These are phyloP conservation scores for Friedmanniomyces endolithicus DNA, from an alignment of 495 filamentous ascomycete species.

Conservation along the genomic window DNA sequence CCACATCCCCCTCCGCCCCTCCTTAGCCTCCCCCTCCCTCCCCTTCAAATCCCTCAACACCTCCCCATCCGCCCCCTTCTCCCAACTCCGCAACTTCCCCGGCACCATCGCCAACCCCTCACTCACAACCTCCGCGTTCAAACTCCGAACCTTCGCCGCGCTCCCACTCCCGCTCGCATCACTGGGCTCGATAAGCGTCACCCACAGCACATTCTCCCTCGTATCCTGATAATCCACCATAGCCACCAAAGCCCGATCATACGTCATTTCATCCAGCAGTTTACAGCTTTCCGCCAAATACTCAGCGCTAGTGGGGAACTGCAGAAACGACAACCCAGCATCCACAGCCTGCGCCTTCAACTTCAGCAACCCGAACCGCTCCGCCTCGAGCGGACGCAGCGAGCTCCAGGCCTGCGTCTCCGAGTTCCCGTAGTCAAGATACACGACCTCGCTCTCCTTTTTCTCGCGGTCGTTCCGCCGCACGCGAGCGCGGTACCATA, in stretches of 20 bases:
- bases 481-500: conserved; percentile 90
- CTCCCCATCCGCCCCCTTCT: conserved; percentile 58
- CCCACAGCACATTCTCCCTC: conserved; percentile 54
- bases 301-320: conserved; percentile 64
- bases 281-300: conserved; percentile 68
- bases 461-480: conserved; percentile 82
- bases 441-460: conserved; percentile 78
- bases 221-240: conserved; percentile 71
- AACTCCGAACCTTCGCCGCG: conserved; percentile 46
- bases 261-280: conserved; percentile 55
- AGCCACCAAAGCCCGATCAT: conserved; percentile 61
- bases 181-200: conserved; percentile 78
- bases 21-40: conserved; percentile 63
- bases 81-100: conserved; percentile 79
- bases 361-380: conserved; percentile 65
- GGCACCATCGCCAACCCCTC: conserved; percentile 85
- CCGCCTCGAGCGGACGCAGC: conserved; percentile 63
- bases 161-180: conserved; percentile 23
- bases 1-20: conserved; percentile 75
- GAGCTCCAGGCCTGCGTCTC: conserved; percentile 73
- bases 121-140: conserved; percentile 72
- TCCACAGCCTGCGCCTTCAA: conserved; percentile 80
- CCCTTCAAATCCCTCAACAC: conserved; percentile 54
- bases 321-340: conserved; percentile 73
- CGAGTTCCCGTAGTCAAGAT: conserved; percentile 93